Evolutionary conservation across 2,329 filamentous ascomycete genomes (phyloP).

Genomic region (Purpureocillium lavendulum): DNA sequence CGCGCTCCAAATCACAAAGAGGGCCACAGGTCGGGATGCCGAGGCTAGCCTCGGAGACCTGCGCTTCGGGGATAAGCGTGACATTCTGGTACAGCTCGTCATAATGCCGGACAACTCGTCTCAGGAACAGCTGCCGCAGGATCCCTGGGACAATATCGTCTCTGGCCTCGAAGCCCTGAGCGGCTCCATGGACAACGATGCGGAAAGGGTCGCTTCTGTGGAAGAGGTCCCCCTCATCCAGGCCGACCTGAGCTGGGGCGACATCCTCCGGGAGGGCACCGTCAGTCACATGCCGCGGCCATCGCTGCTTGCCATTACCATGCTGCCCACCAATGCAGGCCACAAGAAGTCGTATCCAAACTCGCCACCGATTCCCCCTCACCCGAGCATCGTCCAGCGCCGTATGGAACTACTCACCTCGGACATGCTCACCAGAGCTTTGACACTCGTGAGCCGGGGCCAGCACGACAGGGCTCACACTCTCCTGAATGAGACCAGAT

Average conservation of each 20-base stretch:
- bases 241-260: conserved; percentile 87
- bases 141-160: conserved; percentile 95
- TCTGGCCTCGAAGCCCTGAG: conserved; percentile 91
- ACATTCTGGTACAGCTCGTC: conserved; percentile 88
- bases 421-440: conserved; percentile 89
- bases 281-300: conserved; percentile 80
- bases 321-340: conserved; percentile 64
- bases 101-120: conserved; percentile 79
- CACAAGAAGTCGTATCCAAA: conserved; percentile 59
- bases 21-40: conserved; percentile 87
- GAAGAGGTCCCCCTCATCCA: conserved; percentile 94
- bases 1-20: conserved; percentile 90
- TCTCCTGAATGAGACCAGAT: conserved; percentile 84
- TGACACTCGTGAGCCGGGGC: conserved; percentile 82
- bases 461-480: conserved; percentile 93
- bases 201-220: conserved; percentile 73
- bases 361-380: conserved; percentile 81
- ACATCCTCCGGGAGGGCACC: conserved; percentile 83
- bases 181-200: conserved; percentile 77
- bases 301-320: conserved; percentile 88
- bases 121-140: conserved; percentile 80
- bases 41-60: conserved; percentile 89
- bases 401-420: conserved; percentile 97
- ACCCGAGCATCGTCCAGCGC: conserved; percentile 88
- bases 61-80: conserved; percentile 87